These are phyloP conservation scores for Discostella pseudostelligera DNA, from an alignment of 108 stramenopile genomes.

Conservation along the genomic window DNA sequence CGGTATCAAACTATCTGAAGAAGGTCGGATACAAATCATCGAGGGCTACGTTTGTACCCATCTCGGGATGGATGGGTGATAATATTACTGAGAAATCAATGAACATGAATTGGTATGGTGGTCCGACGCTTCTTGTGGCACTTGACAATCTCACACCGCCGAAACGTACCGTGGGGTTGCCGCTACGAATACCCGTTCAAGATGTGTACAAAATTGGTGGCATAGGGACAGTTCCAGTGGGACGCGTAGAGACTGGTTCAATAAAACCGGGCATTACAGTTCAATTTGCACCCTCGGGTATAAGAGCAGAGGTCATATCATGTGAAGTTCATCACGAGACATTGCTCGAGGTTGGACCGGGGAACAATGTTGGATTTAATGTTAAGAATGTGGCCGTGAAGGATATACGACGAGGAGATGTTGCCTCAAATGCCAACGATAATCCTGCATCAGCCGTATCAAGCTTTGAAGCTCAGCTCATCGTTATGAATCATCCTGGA, in stretches of 20 bases:
- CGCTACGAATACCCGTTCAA: conserved; percentile 88
- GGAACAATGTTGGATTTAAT: conserved; percentile 92
- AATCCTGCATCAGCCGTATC: conserved; percentile 66
- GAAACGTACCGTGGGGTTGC: conserved; percentile 85
- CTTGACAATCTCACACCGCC: conserved; percentile 84
- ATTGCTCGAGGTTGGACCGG: conserved; percentile 71
- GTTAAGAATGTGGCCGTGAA: conserved; percentile 89
- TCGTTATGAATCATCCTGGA: conserved; percentile 88
- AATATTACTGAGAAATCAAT: conserved; percentile 87
- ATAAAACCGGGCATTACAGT: conserved; percentile 79
- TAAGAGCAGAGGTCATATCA: conserved; percentile 82
- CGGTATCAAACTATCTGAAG: conserved; percentile 64
- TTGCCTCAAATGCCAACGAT: conserved; percentile 74
- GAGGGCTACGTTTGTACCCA: conserved; percentile 90
- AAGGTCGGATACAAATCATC: conserved; percentile 67
- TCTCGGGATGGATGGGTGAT: conserved; percentile 94
- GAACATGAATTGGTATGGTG: conserved; percentile 93
- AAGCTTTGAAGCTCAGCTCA: conserved; percentile 82
- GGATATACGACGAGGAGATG: conserved; percentile 85
- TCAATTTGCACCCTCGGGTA: conserved; percentile 70
- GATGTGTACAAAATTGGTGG: conserved; percentile 93
- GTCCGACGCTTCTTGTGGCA: conserved; percentile 92
- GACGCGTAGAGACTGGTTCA: conserved; percentile 83
- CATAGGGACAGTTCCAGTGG: conserved; percentile 87
- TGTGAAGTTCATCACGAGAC: conserved; percentile 92